phyloP scores from a whole-genome alignment of 1,284 basidiomycete species.

The Cryptococcus sp. region DNA sequence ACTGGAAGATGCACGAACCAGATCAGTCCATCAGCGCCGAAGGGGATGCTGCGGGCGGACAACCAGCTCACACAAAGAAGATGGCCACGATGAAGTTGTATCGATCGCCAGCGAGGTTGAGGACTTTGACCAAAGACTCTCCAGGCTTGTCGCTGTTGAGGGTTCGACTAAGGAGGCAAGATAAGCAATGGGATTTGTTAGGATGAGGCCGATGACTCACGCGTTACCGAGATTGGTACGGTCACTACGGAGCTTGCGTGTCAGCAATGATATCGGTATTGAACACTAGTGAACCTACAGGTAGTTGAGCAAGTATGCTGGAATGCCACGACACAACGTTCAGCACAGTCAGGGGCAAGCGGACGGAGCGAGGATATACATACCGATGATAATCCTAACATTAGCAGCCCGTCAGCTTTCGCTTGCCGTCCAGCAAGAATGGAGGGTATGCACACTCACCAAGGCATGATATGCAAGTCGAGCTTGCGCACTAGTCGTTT shows the following conservation, averaged over 20 bases:
- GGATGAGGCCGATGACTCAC: conserved; percentile 11
- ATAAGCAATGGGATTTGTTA: background rate
- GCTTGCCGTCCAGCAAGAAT: background rate
- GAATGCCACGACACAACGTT: background rate
- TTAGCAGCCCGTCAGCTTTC: background rate
- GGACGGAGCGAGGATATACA: too few relatives aligned
- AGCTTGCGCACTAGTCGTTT: conserved; percentile 27
- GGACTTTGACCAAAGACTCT: conserved; percentile 25
- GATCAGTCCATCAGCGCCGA: too few relatives aligned
- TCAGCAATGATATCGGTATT: background rate
- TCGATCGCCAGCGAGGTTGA: conserved; percentile 26
- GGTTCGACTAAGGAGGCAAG: conserved; percentile 16
- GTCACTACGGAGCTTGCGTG: conserved; percentile 11
- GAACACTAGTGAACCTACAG: conserved; percentile 14
- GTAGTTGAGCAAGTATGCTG: conserved; percentile 6
- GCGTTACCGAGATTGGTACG: conserved; percentile 35
- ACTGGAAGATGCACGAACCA: conserved; percentile 2
- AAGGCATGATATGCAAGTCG: conserved; percentile 31
- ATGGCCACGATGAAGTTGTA: conserved; percentile 36
- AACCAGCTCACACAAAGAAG: conserved; percentile 28
- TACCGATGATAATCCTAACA: conserved; percentile 15
- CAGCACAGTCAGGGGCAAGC: background rate
- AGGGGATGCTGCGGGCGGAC: too few relatives aligned
- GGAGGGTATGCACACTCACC: conserved; percentile 6
- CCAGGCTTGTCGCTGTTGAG: conserved; percentile 34